phyloP scores from a whole-genome alignment of 305 asterid species.

The Fraxinus ornus region DNA sequence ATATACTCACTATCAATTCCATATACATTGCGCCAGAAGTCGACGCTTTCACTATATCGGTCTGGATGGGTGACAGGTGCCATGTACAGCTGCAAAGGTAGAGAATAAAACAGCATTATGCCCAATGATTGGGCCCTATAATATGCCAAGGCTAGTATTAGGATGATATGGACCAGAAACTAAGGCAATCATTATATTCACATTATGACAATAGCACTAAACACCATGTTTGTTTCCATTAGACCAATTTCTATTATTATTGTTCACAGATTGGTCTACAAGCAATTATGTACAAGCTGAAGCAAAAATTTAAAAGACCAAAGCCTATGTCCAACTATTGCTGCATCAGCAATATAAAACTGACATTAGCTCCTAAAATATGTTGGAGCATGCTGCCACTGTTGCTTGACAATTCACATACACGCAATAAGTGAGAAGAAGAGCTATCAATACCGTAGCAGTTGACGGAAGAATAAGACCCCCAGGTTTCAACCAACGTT shows the following conservation, averaged over 20 bases:
- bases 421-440: background rate
- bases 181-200: slow-evolving; percentile 4
- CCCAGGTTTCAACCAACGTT: slow-evolving; percentile 97
- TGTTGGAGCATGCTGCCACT: background rate
- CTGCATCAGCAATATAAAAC: background rate
- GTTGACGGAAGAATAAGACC: slow-evolving; percentile 95
- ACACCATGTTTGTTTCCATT: background rate
- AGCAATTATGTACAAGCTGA: slow-evolving; percentile 1
- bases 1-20: slow-evolving; percentile 93
- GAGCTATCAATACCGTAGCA: slow-evolving; percentile 68
- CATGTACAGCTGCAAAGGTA: slow-evolving; percentile 75
- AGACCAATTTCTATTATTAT: background rate
- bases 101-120: slow-evolving; percentile 17
- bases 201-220: background rate
- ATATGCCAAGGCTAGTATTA: slow-evolving; percentile 18
- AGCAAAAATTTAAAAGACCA: background rate
- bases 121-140: slow-evolving; percentile 8
- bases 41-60: slow-evolving; percentile 75
- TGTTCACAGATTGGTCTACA: background rate
- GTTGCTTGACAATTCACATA: background rate
- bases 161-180: slow-evolving; percentile 8
- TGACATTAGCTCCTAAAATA: background rate
- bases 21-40: slow-evolving; percentile 94
- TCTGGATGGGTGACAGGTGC: slow-evolving; percentile 91
- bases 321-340: background rate